Evolutionary conservation across 345 rosid genomes (phyloP), one percentile per base, ranked within the genome.

Genomic region (Corchorus capsularis): DNA sequence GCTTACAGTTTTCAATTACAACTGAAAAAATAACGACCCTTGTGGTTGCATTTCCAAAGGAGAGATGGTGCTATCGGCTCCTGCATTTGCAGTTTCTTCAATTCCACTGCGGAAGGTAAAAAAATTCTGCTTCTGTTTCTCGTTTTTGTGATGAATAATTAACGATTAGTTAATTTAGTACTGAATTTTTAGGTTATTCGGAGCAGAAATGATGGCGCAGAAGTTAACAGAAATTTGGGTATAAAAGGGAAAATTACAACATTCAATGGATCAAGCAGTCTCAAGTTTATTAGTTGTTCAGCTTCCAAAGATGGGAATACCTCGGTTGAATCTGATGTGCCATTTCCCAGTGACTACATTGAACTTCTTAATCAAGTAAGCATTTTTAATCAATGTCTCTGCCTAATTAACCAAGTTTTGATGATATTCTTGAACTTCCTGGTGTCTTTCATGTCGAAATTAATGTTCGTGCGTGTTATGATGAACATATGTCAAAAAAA

Each of bases 301-400:
- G 88, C 73, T 74, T 83, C 92, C 46, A 82, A 86, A 72, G 74
- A 81, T 1, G 79, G 75, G 27, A 82, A 75, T 70, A 53, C 88
- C 60, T 82, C 87, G 2, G 65, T 81, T 67, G 88, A 84, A 63
- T 35, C 43, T n/a, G 89, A 92, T 69, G 80, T 84, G 60, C 90
- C 89, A 0, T 93, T 94, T 64, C 98, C 98, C 35, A 19, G 46
- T 69, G 90, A 91, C 75, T 94, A 94, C 57, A 56, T 74, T 1
- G 93, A 90, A 77, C 93, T 94, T 69, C 87, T 94, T 76, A 79
- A 79, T 61, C 98, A 93, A 84, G 98, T 94, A 85, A 75, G 86
- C 49, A 27, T 63, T 63, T 63, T 41, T 39, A 39, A 39, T 39
- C 2, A 12, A 34, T 52, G 14, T 57, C 15, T 16, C 43, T 39